phyloP scores from a whole-genome alignment of 495 filamentous ascomycete genomes.

The Aspergillus leporis region DNA sequence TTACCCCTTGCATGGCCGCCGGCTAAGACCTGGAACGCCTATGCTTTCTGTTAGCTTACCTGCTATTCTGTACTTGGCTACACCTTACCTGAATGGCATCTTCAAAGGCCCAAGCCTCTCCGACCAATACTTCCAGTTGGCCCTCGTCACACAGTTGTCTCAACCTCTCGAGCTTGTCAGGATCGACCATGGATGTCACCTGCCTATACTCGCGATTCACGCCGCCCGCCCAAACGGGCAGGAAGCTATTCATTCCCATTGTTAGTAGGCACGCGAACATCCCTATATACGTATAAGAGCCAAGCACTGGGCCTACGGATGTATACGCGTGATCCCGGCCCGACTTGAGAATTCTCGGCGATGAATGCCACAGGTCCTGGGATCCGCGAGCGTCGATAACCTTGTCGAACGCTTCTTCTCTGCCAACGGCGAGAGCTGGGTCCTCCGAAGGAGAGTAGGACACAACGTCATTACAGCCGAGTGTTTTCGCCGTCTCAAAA shows the following conservation, averaged over 20 bases:
- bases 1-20: slow-evolving; percentile 1
- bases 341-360: background rate
- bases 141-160: background rate
- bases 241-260: background rate
- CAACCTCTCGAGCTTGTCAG: background rate
- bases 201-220: background rate
- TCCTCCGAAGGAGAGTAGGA: background rate
- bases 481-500: background rate
- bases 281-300: background rate
- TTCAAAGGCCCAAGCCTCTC: background rate
- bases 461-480: background rate
- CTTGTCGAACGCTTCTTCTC: background rate
- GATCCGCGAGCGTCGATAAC: slow-evolving; percentile 1
- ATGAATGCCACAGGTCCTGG: slow-evolving; percentile 1
- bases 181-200: background rate
- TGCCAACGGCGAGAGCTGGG: background rate
- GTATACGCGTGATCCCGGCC: background rate
- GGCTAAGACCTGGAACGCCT: background rate
- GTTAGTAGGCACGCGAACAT: background rate
- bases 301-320: background rate
- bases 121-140: background rate
- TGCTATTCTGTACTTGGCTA: background rate
- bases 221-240: background rate
- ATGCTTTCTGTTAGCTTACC: background rate
- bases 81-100: background rate